These are phyloP conservation scores for Allomyces arbusculus DNA, from an alignment of 192 early-diverging fungal species.

Conservation along the genomic window DNA sequence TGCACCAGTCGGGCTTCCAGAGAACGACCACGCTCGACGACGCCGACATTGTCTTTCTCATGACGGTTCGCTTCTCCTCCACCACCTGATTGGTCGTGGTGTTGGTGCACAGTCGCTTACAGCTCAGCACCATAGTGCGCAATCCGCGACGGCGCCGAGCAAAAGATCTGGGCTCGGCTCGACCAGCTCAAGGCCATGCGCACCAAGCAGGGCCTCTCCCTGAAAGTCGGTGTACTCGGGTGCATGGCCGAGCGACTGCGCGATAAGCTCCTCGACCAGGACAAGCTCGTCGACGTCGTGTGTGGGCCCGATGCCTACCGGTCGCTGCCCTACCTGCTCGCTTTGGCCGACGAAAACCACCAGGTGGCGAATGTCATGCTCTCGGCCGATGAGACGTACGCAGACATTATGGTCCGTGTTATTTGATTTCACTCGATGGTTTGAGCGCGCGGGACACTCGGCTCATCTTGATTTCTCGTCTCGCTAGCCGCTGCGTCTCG, in stretches of 20 bases:
- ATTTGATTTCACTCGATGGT: too few species aligned
- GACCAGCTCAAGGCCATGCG: slow-evolving; percentile 30
- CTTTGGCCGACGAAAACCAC: slow-evolving; percentile 34
- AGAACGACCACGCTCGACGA: slow-evolving; percentile 28
- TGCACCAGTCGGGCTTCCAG: slow-evolving; percentile 43
- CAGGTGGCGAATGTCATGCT: slow-evolving; percentile 61
- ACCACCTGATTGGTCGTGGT: not conserved
- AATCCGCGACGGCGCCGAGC: slow-evolving; percentile 57
- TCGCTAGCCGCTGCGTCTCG: slow-evolving; percentile 31
- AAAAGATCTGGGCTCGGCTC: slow-evolving; percentile 46
- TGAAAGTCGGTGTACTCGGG: slow-evolving; percentile 52
- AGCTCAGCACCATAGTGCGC: slow-evolving; percentile 23
- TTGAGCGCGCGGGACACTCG: too few species aligned
- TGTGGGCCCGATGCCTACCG: slow-evolving; percentile 60
- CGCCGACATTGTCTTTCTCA: slow-evolving; percentile 48
- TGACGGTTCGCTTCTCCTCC: slow-evolving; percentile 16
- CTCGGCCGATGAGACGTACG: slow-evolving; percentile 60
- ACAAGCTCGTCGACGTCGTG: slow-evolving; percentile 50
- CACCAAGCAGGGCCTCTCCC: slow-evolving; percentile 31
- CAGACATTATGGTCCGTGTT: slow-evolving; percentile 31
- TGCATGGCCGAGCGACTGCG: slow-evolving; percentile 65
- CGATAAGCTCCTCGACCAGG: slow-evolving; percentile 42
- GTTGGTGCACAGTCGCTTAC: not conserved
- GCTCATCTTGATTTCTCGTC: too few species aligned
- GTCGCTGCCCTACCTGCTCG: slow-evolving; percentile 48